phyloP scores from a whole-genome alignment of 352 stramenopile genomes.

The Phytophthora quininea region DNA sequence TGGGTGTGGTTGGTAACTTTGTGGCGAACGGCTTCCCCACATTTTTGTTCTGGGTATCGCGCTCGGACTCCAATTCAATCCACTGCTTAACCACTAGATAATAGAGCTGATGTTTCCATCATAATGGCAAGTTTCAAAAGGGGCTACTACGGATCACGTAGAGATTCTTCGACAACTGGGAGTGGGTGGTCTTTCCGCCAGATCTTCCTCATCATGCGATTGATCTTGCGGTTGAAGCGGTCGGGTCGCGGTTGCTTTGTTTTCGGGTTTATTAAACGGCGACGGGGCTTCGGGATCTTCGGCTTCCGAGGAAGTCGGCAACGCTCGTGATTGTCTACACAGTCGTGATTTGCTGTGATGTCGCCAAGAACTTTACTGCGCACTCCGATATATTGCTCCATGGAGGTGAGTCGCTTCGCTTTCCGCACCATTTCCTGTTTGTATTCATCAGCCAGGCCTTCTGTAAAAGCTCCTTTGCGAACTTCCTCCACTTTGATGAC shows the following conservation, averaged over 20 bases:
- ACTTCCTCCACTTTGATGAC: slow-evolving; percentile 57
- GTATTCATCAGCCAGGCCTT: slow-evolving; percentile 57
- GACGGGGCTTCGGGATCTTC: slow-evolving; percentile 67
- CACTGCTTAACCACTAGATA: slow-evolving; percentile 46
- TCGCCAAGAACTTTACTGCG: slow-evolving; percentile 54
- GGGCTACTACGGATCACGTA: slow-evolving; percentile 54
- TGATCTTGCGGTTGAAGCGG: slow-evolving; percentile 83
- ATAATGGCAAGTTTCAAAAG: background rate
- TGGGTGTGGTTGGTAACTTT: slow-evolving; percentile 67
- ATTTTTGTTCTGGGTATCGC: slow-evolving; percentile 67
- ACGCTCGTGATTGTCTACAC: slow-evolving; percentile 22
- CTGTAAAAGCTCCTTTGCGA: slow-evolving; percentile 56
- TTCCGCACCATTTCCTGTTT: slow-evolving; percentile 64
- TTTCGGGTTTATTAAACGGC: slow-evolving; percentile 44
- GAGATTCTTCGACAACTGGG: slow-evolving; percentile 76
- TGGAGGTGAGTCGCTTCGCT: slow-evolving; percentile 47
- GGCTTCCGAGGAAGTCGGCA: slow-evolving; percentile 57
- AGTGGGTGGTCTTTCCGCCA: slow-evolving; percentile 71
- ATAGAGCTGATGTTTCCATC: background rate
- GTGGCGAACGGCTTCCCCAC: slow-evolving; percentile 77
- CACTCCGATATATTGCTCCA: slow-evolving; percentile 64
- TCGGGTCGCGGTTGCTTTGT: slow-evolving; percentile 59
- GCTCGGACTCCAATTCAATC: slow-evolving; percentile 60
- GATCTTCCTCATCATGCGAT: slow-evolving; percentile 77
- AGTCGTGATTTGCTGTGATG: slow-evolving; percentile 40